A percentile compares a stretch with the other conserved stretches of the same genome.
Conservation (phyloP, 2,329 filamentous ascomycete genomes). For the Mycogone perniciosa region DNA sequence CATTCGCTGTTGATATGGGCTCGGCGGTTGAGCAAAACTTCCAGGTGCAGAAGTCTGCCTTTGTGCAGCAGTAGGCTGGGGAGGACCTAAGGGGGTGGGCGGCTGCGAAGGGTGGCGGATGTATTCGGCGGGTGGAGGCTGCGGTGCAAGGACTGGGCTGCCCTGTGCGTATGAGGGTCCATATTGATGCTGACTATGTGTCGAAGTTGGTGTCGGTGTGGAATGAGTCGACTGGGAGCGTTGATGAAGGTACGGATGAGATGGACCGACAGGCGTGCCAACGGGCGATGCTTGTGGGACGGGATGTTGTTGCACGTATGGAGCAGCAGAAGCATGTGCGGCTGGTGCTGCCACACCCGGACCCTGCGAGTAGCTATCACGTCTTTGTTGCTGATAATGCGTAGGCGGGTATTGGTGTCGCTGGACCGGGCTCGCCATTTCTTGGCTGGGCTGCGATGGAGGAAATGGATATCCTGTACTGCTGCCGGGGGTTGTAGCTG, state of each 20-base stretch:
- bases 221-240: conserved; percentile 55
- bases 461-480: conserved; percentile 47
- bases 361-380: conserved; percentile 41
- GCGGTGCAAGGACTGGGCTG: conserved; percentile 45
- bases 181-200: conserved; percentile 52
- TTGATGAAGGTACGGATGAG: conserved; percentile 36
- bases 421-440: conserved; percentile 44
- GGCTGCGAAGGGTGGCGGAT: conserved; percentile 49
- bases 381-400: conserved; percentile 35
- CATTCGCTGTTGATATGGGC: conserved; percentile 53
- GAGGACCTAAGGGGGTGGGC: conserved; percentile 47
- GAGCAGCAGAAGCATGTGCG: conserved; percentile 28
- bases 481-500: conserved; percentile 32
- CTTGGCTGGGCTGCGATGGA: conserved; percentile 34
- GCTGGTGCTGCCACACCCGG: conserved; percentile 25
- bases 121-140: conserved; percentile 36
- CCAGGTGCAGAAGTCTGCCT: conserved; percentile 37
- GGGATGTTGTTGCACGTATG: conserved; percentile 30
- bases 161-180: conserved; percentile 44
- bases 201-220: conserved; percentile 54
- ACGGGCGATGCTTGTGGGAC: conserved; percentile 46
- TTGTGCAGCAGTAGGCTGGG: conserved; percentile 37
- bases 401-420: conserved; percentile 46
- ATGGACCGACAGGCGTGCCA: conserved; percentile 33
- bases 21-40: conserved; percentile 44